phyloP scores from a whole-genome alignment of 2,329 filamentous ascomycete species.

The Clonostachys rosea region DNA sequence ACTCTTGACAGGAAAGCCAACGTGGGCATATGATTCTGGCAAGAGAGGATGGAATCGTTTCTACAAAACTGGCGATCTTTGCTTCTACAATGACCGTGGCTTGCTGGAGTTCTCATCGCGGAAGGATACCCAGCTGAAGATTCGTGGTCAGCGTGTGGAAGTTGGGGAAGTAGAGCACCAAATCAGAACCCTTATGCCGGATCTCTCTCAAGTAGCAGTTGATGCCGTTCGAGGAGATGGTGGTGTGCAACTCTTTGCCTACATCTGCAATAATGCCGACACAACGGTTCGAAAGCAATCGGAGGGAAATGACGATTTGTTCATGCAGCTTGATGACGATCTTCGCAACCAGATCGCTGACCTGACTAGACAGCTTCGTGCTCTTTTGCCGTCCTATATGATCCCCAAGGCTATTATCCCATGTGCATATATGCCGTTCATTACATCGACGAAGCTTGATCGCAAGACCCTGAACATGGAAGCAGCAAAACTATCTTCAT shows the following conservation, averaged over 20 bases:
- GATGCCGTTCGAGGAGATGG: neutral
- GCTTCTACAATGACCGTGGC: constrained; percentile 6
- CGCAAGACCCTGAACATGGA: constrained; percentile 3
- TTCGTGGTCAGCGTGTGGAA: constrained; percentile 4
- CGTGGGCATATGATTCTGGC: neutral
- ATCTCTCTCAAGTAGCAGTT: too few species aligned
- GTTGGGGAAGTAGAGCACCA: neutral
- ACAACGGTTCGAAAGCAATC: too few species aligned
- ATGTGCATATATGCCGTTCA: constrained; percentile 23
- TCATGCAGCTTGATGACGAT: constrained; percentile 3
- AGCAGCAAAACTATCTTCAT: constrained; percentile 1
- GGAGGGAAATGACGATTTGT: neutral
- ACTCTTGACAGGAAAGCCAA: neutral
- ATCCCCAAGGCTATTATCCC: constrained; percentile 6
- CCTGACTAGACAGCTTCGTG: constrained; percentile 3
- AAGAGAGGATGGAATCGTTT: constrained; percentile 1
- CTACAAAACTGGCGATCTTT: constrained; percentile 8
- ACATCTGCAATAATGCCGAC: constrained; percentile 1
- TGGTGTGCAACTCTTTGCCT: neutral
- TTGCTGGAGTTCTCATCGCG: constrained; percentile 7
- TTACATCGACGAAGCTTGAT: constrained; percentile 34
- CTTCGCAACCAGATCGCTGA: constrained; percentile 7
- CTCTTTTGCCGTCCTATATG: constrained; percentile 6
- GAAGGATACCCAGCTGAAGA: constrained; percentile 49
- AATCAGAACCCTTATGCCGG: neutral